Base-by-base conservation (phyloP, 352 stramenopile species). In the Thalassiosira sp. region DNA sequence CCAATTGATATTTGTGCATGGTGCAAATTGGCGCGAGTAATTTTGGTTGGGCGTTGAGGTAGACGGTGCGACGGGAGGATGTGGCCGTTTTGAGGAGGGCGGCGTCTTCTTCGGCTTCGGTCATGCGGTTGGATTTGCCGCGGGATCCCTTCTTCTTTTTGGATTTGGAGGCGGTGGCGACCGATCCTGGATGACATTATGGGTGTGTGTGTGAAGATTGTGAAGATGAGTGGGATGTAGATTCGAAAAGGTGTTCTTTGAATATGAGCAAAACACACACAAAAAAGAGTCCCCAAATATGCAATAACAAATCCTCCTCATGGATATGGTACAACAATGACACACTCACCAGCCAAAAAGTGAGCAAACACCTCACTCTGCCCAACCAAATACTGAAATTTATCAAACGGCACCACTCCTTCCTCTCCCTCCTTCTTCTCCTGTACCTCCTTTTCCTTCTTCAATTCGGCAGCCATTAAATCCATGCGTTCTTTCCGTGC, bases 341-440 rank as follows among this genome's bases (percentile, higher is more conserved):
- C n/a, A 37, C 8, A 89, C 25, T 93, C 89, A 80, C 96, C 94
- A 15, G 95, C 95, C 59, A 97, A 92, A 81, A 99, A 99, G 72
- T 99, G 96, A 35, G 95, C 94, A 85, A 99, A 99, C 10, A 99
- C 96, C 65, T 99, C 96, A 33, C 94, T 98, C 80, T 99, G 96
- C 0, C 90, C 94, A 25, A 99, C 90, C 46, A 99, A 72, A 81
- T 98, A 99, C 67, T 98, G 86, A 46, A 99, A 80, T 65, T 85
- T 80, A 28, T 66, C 62, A 37, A 48, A 24, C 13, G 56, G 24
- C 8, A 3, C 33, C 24, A 80, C 65, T 63, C 65, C 20, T 40
- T 64, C 20, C 49, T 68, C 40, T 10, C 58, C 51, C 22, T 68
- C 40, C 42, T 82, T 67, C 25, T 70, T 45, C 24, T 65, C 59